Evolutionary conservation across 148 eudicot species (phyloP), one percentile per base, ranked within the genome.

Genomic region (Amaranthus palmeri): DNA sequence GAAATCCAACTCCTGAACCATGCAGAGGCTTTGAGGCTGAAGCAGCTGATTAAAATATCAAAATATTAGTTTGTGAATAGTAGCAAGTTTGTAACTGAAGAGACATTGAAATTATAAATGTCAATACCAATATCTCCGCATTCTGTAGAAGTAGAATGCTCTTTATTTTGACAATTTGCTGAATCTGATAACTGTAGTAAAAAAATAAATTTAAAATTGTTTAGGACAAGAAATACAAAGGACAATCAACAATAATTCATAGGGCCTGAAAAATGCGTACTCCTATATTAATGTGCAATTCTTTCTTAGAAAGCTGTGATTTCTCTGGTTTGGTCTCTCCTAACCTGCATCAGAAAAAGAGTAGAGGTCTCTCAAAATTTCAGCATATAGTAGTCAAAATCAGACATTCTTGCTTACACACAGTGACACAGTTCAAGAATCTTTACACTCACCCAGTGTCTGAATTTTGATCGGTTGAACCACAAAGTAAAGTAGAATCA

Each of bases 11-110:
- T 67, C 76, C 78, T 48, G 76, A 66, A 50, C 72, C 69, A 67
- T 46, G 74, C 14, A 74, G n/a, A 40, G 68, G 54, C 70, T 70
- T 61, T 55, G 74, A 64, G 47, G 75, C 41, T 75, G 78, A 65
- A 56, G 81, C 84, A 56, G 81, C 84, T 76, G 83, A 67, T 75
- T 57, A 73, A 61, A 69, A 68, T 42, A 54, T 58, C 4, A 36
- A 71, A 67, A 78, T 72, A 73, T 47, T 58, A 63, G 10, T 9
- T 40, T 9, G 18, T 0, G 58, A 10, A 69, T 15, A 65, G 36
- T 25, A 25, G 36, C n/a, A 13, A 14, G 17, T 44, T 56, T 43
- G 57, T 15, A 65, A 53, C 43, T 14, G 2, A 61, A 54, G 8
- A 46, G 47, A 58, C 17, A 40, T 53, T 46, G 9, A 65, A 6